Evolutionary conservation across 495 filamentous ascomycete species (phyloP).

Genomic region (Podospora australis): DNA sequence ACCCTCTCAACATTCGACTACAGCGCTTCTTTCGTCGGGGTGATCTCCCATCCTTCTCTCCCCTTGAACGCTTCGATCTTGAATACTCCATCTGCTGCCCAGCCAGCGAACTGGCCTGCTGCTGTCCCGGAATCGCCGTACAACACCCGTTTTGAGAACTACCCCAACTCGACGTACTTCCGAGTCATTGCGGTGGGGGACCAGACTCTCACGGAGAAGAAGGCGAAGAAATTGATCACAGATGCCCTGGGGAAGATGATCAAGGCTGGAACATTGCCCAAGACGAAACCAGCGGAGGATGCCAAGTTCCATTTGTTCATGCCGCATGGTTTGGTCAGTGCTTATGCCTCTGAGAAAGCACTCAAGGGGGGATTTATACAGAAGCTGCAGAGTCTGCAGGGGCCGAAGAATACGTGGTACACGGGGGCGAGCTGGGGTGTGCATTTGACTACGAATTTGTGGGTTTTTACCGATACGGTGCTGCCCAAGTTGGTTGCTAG

Average conservation of each 20-base stretch:
- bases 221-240: slow-evolving; percentile 24
- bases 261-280: slow-evolving; percentile 20
- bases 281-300: background rate
- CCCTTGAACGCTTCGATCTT: slow-evolving; percentile 13
- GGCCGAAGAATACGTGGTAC: slow-evolving; percentile 35
- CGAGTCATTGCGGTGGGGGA: slow-evolving; percentile 33
- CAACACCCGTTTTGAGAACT: slow-evolving; percentile 18
- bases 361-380: slow-evolving; percentile 31
- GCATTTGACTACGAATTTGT: slow-evolving; percentile 33
- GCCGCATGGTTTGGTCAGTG: slow-evolving; percentile 27
- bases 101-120: slow-evolving; percentile 6
- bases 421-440: slow-evolving; percentile 34
- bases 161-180: slow-evolving; percentile 24
- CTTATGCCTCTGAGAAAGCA: slow-evolving; percentile 24
- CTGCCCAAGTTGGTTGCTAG: slow-evolving; percentile 10
- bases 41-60: slow-evolving; percentile 25
- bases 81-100: slow-evolving; percentile 12
- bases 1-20: slow-evolving; percentile 29
- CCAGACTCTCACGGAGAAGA: slow-evolving; percentile 17
- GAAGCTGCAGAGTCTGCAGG: slow-evolving; percentile 34
- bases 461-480: slow-evolving; percentile 29
- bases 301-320: slow-evolving; percentile 30
- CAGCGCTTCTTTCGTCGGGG: slow-evolving; percentile 29
- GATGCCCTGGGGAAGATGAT: slow-evolving; percentile 26
- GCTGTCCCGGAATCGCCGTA: slow-evolving; percentile 13